Conservation (phyloP, 2,329 filamentous ascomycete genomes). For the Aureobasidium sp. region DNA sequence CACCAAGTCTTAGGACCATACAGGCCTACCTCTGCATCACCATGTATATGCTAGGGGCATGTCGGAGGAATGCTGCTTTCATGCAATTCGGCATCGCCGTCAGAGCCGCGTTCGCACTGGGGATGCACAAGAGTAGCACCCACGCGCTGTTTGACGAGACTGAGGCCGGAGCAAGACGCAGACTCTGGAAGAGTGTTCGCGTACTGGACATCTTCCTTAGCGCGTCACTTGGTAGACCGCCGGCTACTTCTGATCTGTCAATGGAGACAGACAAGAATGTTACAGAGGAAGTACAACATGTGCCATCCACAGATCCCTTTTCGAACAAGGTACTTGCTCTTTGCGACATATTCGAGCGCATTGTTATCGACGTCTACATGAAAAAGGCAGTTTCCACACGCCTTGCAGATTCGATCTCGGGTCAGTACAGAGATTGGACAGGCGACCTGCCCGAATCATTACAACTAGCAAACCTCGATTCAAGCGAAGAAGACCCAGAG, state of each 20-base stretch:
- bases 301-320: conserved; percentile 22
- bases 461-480: conserved; percentile 14
- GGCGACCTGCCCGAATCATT: conserved; percentile 29
- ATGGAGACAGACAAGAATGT: conserved; percentile 28
- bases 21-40: conserved; percentile 47
- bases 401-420: conserved; percentile 36
- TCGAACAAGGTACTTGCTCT: conserved; percentile 31
- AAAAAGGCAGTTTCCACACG: conserved; percentile 35
- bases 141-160: conserved; percentile 12
- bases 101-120: conserved; percentile 46
- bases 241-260: conserved; percentile 47
- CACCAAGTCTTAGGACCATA: conserved; percentile 45
- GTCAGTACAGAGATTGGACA: conserved; percentile 36
- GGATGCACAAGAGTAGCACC: conserved; percentile 34
- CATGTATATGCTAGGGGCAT: conserved; percentile 46
- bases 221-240: conserved; percentile 45
- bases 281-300: conserved; percentile 15
- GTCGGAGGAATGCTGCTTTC: conserved; percentile 47
- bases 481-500: conserved; percentile 16
- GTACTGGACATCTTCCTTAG: conserved; percentile 48
- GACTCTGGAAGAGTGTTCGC: conserved; percentile 48
- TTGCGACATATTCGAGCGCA: conserved; percentile 43
- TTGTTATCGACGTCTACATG: conserved; percentile 41
- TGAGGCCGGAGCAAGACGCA: conserved; percentile 23
- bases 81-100: conserved; percentile 47